Conservation (phyloP, 805 yeast species). For the Teunomyces kruisii region DNA sequence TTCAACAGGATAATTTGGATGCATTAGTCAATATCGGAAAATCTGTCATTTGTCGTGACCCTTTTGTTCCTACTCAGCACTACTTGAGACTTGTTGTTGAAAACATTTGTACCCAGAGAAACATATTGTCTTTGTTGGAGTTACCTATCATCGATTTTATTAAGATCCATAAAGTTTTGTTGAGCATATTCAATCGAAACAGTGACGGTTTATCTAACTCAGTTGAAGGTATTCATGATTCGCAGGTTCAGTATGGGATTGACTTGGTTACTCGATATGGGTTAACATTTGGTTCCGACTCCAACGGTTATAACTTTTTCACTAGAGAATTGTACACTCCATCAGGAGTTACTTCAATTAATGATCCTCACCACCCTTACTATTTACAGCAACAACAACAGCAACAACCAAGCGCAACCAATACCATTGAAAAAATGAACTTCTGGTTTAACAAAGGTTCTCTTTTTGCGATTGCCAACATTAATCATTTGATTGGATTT, state of each 20-base stretch:
- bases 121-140: slow-evolving; percentile 57
- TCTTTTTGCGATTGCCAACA: slow-evolving; percentile 72
- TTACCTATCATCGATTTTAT: slow-evolving; percentile 61
- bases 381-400: slow-evolving; percentile 25
- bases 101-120: slow-evolving; percentile 67
- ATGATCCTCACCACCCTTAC: slow-evolving; percentile 33
- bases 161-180: slow-evolving; percentile 65
- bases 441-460: slow-evolving; percentile 80
- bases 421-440: slow-evolving; percentile 49
- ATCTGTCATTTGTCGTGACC: slow-evolving; percentile 75
- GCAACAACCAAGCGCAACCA: slow-evolving; percentile 15
- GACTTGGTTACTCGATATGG: slow-evolving; percentile 66
- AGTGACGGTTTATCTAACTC: slow-evolving; percentile 12
- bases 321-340: slow-evolving; percentile 41
- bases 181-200: slow-evolving; percentile 42
- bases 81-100: slow-evolving; percentile 77
- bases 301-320: slow-evolving; percentile 63
- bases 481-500: slow-evolving; percentile 72
- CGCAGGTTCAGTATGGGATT: slow-evolving; percentile 54
- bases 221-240: slow-evolving; percentile 33
- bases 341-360: slow-evolving; percentile 26
- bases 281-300: slow-evolving; percentile 65
- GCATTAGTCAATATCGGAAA: slow-evolving; percentile 80
- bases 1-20: slow-evolving; percentile 72
- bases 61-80: slow-evolving; percentile 80